These are phyloP conservation scores for Rosa chinensis DNA, from an alignment of 306 rosid genomes.

Conservation along the genomic window DNA sequence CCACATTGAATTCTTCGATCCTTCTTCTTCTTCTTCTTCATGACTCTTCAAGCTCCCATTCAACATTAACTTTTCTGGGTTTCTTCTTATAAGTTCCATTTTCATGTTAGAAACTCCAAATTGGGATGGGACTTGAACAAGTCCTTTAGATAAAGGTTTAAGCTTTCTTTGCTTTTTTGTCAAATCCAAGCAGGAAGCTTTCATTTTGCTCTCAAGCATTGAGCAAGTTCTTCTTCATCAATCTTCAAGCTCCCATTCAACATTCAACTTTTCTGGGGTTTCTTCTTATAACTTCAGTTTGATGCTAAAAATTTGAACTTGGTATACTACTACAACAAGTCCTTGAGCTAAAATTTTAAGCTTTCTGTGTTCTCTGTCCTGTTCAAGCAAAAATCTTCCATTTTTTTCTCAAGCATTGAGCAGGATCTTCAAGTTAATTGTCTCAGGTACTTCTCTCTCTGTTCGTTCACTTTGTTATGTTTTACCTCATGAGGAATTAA, in stretches of 20 bases:
- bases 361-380: neutral
- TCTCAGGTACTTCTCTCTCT: constrained; percentile 23
- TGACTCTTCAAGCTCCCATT: constrained; percentile 5
- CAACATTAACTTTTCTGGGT: constrained; percentile 4
- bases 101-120: constrained; percentile 1
- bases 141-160: neutral
- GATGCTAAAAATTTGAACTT: constrained; percentile 6
- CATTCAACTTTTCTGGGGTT: constrained; percentile 9
- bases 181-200: neutral
- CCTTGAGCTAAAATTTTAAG: constrained; percentile 2
- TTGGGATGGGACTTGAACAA: neutral
- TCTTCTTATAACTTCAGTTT: neutral
- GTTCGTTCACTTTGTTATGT: neutral
- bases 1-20: neutral
- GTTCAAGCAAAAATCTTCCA: constrained; percentile 1
- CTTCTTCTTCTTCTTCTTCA: neutral
- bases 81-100: neutral
- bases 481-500: neutral
- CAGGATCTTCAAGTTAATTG: neutral
- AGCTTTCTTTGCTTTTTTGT: constrained; percentile 9
- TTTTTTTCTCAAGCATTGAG: neutral
- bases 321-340: neutral
- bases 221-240: neutral
- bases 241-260: constrained; percentile 2
- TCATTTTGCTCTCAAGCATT: neutral